Base-by-base conservation (phyloP, 495 filamentous ascomycete genomes). In the Penicillium canescens region DNA sequence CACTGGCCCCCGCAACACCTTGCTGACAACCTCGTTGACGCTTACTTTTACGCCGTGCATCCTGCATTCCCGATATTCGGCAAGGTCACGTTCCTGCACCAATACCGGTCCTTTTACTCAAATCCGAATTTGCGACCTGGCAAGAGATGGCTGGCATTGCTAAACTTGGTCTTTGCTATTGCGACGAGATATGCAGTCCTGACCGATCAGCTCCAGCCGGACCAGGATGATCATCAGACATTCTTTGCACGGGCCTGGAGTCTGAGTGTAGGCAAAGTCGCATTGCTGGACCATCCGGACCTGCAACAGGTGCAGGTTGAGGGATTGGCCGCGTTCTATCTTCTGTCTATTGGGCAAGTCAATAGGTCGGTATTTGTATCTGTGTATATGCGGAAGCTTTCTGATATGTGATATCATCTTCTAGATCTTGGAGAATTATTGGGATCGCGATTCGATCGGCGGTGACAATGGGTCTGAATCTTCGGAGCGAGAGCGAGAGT, bases 131-230 rank as follows among this genome's bases (percentile, higher is more conserved):
- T 70, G 26, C 63, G 68, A 35, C 72, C 76, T 16, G 70, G 74
- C 2, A 72, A 68, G 14, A 69, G 76, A 42, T 87, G 82, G 83
- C 65, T 84, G 40, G 79, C 82, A 0, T 79, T 82, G 18, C 55
- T 87, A 16, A 87, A 89, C 62, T 55, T 87, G n/a, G 73, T 88
- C 26, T 86, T 88, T 63, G 85, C 85, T 16, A 84, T 87, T 53
- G 77, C 78, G 10, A 74, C 80, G 7, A 76, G 72, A 56, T 78
- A 82, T 57, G 74, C 71, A 4, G 37, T 55, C 40, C 69, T 85
- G 11, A 36, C 64, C 5, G 69, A 67, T 31, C 63, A 69, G 42
- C 73, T 65, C 57, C 66, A 55, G 23, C 52, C 42, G 14, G 59
- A 74, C 33, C 63, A 73, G 20, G 66, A 72, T 46, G 79, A 80